Evolutionary conservation across 2,329 filamentous ascomycete genomes (phyloP), one percentile per base, ranked within the genome.

Genomic region (Colletotrichum destructivum): DNA sequence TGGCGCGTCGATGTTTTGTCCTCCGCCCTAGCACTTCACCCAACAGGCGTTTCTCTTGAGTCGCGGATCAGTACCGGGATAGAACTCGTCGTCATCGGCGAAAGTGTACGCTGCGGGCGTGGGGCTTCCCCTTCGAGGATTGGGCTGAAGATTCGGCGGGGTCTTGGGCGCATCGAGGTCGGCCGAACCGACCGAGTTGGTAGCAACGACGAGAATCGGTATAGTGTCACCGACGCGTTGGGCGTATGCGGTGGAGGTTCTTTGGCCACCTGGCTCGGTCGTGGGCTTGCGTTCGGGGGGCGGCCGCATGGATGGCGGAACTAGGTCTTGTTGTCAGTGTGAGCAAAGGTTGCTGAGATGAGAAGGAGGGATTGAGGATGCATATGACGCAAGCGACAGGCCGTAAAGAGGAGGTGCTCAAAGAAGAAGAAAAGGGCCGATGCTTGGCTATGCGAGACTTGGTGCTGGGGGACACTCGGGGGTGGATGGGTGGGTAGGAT

Each of bases 1-100:
- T 40, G 35, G 26, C 6, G 12, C 8, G 1, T 38, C 15, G 5
- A 11, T 8, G 13, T 3, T 4, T 13, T 13, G 2, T 21, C 13
- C 7, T 15, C 12, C 38, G 8, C 2, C 21, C 13, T 42, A 42
- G 4, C 1, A 16, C 12, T 26, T 42, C 13, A 16, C 11, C 12
- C 35, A 26, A 31, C 9, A 11, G 0, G 16, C 4, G 7, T n/a
- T 60, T 12, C n/a, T 35, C 21, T 46, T 38, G 31, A 68, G 26
- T 2, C 38, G 38, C 7, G 52, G 51, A 3, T 68, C 64, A 12
- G 57, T 35, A 12, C 57, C 65, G 2, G 69, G 69, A 21, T 68
- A 71, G 46, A 62, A 71, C 4, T 62, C 51, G 51, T 68, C 69
- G 46, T 71, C 69, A 18, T 71, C 69, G 35, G 55, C 38, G 18